These are phyloP conservation scores for Sugiyamaella xylanicola DNA, from an alignment of 1,139 yeast species.

Conservation along the genomic window DNA sequence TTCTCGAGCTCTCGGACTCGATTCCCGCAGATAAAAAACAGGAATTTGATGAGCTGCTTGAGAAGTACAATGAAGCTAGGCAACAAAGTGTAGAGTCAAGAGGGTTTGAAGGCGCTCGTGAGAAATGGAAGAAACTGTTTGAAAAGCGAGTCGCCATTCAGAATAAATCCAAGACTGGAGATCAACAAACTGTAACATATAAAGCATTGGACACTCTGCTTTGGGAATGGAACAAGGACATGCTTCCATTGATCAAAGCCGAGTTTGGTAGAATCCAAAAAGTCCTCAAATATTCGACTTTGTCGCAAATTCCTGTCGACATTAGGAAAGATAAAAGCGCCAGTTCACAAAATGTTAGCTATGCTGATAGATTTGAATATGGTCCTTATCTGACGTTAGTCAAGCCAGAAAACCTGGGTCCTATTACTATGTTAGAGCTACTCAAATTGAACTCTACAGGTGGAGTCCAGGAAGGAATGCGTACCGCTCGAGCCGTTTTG, in stretches of 20 bases:
- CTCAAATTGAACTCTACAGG: conserved; percentile 74
- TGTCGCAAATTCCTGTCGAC: conserved; percentile 26
- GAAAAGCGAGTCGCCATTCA: conserved; percentile 51
- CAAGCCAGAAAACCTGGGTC: conserved; percentile 78
- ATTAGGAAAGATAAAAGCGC: conserved; percentile 23
- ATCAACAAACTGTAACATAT: conserved; percentile 19
- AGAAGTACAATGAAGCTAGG: conserved; percentile 65
- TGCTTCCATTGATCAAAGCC: conserved; percentile 61
- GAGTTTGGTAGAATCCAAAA: conserved; percentile 32
- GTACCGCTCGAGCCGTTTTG: conserved; percentile 79
- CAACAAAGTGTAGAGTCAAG: conserved; percentile 66
- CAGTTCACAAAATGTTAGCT: conserved; percentile 28
- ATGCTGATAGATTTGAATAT: conserved; percentile 61
- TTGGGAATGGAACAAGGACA: conserved; percentile 60
- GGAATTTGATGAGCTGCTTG: conserved; percentile 63
- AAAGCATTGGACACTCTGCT: conserved; percentile 62
- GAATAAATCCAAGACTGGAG: conserved; percentile 31
- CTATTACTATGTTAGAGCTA: conserved; percentile 79
- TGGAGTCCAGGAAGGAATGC: conserved; percentile 80
- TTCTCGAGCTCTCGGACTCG: conserved; percentile 29
- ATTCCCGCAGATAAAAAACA: conserved; percentile 49
- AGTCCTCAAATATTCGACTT: conserved; percentile 30
- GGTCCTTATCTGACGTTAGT: conserved; percentile 79
- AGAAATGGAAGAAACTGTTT: conserved; percentile 58
- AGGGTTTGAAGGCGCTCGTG: conserved; percentile 62